These are phyloP conservation scores for Pezicula neosporulosa DNA, from an alignment of 2,329 filamentous ascomycete genomes.

Conservation along the genomic window DNA sequence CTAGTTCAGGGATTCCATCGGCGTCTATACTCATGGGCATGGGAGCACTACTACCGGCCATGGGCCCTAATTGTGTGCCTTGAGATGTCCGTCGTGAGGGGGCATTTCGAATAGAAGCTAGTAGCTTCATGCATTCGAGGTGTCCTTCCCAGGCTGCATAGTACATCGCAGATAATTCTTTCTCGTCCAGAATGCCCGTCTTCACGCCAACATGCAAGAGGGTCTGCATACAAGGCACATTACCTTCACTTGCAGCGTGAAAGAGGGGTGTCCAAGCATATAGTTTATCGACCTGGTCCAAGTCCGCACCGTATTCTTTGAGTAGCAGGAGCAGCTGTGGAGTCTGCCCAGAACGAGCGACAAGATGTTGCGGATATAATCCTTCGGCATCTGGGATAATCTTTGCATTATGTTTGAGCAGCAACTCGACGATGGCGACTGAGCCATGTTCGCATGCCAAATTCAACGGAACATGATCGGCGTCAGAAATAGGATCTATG, in stretches of 20 bases:
- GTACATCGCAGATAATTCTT: slow-evolving; percentile 91
- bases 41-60: slow-evolving; percentile 34
- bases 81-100: slow-evolving; percentile 16
- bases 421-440: slow-evolving; percentile 75
- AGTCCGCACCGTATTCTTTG: slow-evolving; percentile 80
- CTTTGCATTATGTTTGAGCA: slow-evolving; percentile 74
- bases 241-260: slow-evolving; percentile 93
- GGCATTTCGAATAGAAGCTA: slow-evolving; percentile 49
- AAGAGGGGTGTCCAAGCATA: slow-evolving; percentile 98
- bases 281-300: slow-evolving; percentile 90
- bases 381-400: slow-evolving; percentile 96
- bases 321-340: slow-evolving; percentile 77
- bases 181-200: slow-evolving; percentile 82
- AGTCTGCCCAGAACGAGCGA: slow-evolving; percentile 82
- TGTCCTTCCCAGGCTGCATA: slow-evolving; percentile 99
- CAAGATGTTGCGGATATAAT: slow-evolving; percentile 93
- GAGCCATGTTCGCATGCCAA: slow-evolving; percentile 93
- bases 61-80: slow-evolving; percentile 28
- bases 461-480: slow-evolving; percentile 92
- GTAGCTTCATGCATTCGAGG: slow-evolving; percentile 86
- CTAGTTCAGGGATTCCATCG: slow-evolving; percentile 88
- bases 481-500: slow-evolving; percentile 79
- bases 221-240: slow-evolving; percentile 80
- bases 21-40: slow-evolving; percentile 67
- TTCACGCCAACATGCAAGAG: slow-evolving; percentile 78